Evolutionary conservation across 352 stramenopile genomes (phyloP), one percentile per base, ranked within the genome.

Genomic region (Peronospora destructor): DNA sequence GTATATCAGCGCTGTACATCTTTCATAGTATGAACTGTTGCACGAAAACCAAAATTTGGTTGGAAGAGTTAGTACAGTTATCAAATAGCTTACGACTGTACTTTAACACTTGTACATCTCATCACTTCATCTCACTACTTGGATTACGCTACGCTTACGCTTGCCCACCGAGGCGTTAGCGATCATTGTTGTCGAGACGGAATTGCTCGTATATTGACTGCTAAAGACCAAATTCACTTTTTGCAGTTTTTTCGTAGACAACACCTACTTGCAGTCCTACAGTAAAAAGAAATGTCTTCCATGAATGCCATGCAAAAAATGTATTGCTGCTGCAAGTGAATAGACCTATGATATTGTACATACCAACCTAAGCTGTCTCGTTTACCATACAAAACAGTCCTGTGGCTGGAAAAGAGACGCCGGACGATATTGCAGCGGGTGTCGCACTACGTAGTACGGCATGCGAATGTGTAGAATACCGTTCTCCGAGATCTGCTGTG

Each of bases 391-490:
- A 32, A 72, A 72, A 39, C 63, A 72, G 40, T 69, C 63, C 7
- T 58, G 59, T 7, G 63, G 55, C 41, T 70, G 53, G 35, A 76
- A 75, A 12, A 70, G 42, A 12, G 59, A 74, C 17, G 61, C 28
- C 6, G 60, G 71, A 8, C 56, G 68, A 47, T 69, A 42, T 13
- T 64, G 45, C 10, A 58, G 29, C 8, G 66, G 68, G 7, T 44
- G 49, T 16, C 58, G 71, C 43, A 68, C 48, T 14, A 54, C 36
- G 44, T 70, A 53, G 50, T 71, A 84, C n/a, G 72, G 75, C 59
- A 86, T 68, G 39, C 61, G 69, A 21, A 86, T 75, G 43, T 84
- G 58, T 43, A 86, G 36, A 2, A 64, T 83, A 17, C 72, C 72
- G 46, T 84, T 61, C 19, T 65, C 59, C 12, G 32, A 41, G 6